Evolutionary conservation across 768 basidiomycete species (phyloP), one percentile per base, ranked within the genome.

Genomic region (Kwoniella sp.): DNA sequence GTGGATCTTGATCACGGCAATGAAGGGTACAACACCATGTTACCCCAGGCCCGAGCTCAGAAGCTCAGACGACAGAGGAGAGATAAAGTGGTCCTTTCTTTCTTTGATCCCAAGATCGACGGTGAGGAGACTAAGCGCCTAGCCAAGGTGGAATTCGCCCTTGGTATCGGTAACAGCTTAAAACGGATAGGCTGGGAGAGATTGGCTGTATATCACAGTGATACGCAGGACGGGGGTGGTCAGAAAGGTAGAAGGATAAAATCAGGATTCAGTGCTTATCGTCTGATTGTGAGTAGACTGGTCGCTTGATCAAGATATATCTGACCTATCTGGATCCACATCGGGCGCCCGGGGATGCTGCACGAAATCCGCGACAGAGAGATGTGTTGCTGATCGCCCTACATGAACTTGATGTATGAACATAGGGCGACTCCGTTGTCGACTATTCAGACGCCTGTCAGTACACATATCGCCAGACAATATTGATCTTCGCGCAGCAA

Each of bases 401-500:
- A n/a, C n/a, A n/a, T n/a, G n/a, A n/a, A n/a, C n/a, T n/a, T n/a
- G n/a, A n/a, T n/a, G n/a, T n/a, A n/a, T n/a, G n/a, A n/a, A n/a
- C n/a, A n/a, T n/a, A n/a, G n/a, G n/a, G n/a, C n/a, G n/a, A n/a
- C n/a, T n/a, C n/a, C n/a, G n/a, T n/a, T n/a, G n/a, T n/a, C n/a
- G 34, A 7, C 34, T 37, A 37, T 45, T 20, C 8, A 45, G 15
- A 45, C 8, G 41, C 9, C 41, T 17, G 17, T 45, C 8, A 9
- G 8, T 45, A n/a, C n/a, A n/a, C n/a, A n/a, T n/a, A 9, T 45
- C 8, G 41, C 8, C 41, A 45, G 41, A 45, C 41, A 4, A 45
- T 45, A 3, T 17, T 69, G 38, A 61, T 69, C 45, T 61, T 56
- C 38, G 48, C 28, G 2, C 29, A 25, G 28, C 70, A 61, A 1